These are phyloP conservation scores for Erythrobasidium yunnanense DNA, from an alignment of 768 basidiomycete genomes.

Conservation along the genomic window DNA sequence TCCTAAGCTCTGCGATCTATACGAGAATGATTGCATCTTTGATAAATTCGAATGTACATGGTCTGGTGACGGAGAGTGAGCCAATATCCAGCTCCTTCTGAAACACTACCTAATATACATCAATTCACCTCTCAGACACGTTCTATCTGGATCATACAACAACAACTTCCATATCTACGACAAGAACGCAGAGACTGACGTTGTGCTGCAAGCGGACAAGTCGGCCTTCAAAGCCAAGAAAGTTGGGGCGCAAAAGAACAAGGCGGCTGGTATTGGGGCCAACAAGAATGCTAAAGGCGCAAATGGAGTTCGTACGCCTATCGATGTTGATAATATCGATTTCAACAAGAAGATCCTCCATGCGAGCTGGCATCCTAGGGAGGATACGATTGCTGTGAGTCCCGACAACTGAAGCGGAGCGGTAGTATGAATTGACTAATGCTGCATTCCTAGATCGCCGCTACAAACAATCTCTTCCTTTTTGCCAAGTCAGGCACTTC, in stretches of 20 bases:
- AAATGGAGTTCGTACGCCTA: slow-evolving; percentile 67
- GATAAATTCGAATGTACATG: slow-evolving; percentile 99
- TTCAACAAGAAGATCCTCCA: slow-evolving; percentile 91
- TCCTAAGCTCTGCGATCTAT: slow-evolving; percentile 92
- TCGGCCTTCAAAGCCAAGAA: slow-evolving; percentile 99
- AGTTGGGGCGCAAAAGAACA: slow-evolving; percentile 60
- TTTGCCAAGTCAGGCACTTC: slow-evolving; percentile 20
- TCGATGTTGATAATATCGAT: slow-evolving; percentile 56
- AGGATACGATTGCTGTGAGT: slow-evolving; percentile 93
- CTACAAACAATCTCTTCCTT: slow-evolving; percentile 72
- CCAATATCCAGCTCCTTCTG: slow-evolving; percentile 30
- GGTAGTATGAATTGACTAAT: neutral
- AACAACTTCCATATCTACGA: slow-evolving; percentile 99
- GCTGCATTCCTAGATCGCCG: slow-evolving; percentile 32
- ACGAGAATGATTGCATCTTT: slow-evolving; percentile 99
- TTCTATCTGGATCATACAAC: slow-evolving; percentile 98
- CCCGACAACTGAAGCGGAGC: neutral
- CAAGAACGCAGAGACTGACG: slow-evolving; percentile 65
- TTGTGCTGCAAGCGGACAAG: slow-evolving; percentile 95
- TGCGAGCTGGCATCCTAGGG: slow-evolving; percentile 79
- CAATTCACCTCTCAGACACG: slow-evolving; percentile 70
- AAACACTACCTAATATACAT: too few relatives aligned
- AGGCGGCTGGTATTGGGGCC: slow-evolving; percentile 52
- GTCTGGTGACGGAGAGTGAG: slow-evolving; percentile 83
- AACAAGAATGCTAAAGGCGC: slow-evolving; percentile 62